Evolutionary conservation across 345 rosid species (phyloP).

Genomic region (Sisymbrium altissimum): DNA sequence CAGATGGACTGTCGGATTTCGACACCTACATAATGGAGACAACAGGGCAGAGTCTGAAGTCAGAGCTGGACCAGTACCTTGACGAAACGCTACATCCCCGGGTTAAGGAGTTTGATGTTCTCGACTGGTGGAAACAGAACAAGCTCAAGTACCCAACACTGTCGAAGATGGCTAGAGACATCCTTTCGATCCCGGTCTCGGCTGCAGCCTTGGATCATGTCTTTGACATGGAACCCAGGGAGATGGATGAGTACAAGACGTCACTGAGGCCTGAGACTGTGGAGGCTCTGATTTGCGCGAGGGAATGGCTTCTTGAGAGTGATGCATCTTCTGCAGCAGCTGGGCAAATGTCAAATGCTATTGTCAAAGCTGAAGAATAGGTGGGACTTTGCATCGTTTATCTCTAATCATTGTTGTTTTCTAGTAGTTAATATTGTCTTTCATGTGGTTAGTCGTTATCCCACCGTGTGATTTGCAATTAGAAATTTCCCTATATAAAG

Average conservation of each 20-base stretch:
- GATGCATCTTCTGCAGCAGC: constrained; percentile 12
- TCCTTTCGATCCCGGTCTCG: constrained; percentile 60
- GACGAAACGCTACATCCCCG: constrained; percentile 80
- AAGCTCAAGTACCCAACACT: constrained; percentile 77
- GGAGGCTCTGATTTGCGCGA: constrained; percentile 83
- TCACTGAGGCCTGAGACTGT: constrained; percentile 77
- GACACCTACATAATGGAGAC: constrained; percentile 80
- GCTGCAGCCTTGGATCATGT: constrained; percentile 53
- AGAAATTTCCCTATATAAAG: no score
- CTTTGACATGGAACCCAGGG: constrained; percentile 49
- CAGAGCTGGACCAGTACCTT: constrained; percentile 82
- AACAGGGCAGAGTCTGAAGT: constrained; percentile 57
- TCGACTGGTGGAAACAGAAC: constrained; percentile 92
- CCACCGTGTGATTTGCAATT: no score
- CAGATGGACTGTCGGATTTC: constrained; percentile 70
- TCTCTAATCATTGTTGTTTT: no score
- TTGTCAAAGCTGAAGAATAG: constrained; percentile 60
- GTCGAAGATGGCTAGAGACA: constrained; percentile 83
- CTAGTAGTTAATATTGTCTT: no score
- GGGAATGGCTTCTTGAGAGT: constrained; percentile 67
- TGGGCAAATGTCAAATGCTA: constrained; percentile 36
- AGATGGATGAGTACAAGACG: constrained; percentile 66
- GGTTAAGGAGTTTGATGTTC: constrained; percentile 68
- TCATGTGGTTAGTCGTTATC: no score
- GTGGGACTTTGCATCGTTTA: background rate